Evolutionary conservation across 805 yeast species (phyloP).

Genomic region (Metahyphopichia silvanorum): DNA sequence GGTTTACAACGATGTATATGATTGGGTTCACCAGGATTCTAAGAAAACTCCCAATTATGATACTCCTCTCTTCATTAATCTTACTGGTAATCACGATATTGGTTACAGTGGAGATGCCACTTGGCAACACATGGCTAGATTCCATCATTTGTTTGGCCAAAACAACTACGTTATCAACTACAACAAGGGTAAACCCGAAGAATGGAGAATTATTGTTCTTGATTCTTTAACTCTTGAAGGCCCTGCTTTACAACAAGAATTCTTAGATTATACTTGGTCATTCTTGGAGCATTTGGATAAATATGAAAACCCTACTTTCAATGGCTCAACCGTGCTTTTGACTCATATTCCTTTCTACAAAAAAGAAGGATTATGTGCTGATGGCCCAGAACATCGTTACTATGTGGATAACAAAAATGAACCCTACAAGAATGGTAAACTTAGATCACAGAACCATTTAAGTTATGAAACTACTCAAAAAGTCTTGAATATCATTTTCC

Average conservation of each 20-base stretch:
- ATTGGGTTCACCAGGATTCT: constrained; percentile 52
- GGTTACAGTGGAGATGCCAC: constrained; percentile 96
- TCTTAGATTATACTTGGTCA: constrained; percentile 63
- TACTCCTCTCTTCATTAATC: constrained; percentile 71
- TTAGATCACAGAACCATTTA: constrained; percentile 86
- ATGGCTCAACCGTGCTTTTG: constrained; percentile 77
- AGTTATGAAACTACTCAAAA: constrained; percentile 61
- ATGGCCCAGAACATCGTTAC: constrained; percentile 65
- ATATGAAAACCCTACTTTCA: constrained; percentile 43
- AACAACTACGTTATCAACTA: constrained; percentile 81
- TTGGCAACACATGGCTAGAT: constrained; percentile 84
- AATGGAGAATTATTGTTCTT: constrained; percentile 88
- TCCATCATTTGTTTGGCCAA: constrained; percentile 69
- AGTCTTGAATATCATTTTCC: constrained; percentile 71
- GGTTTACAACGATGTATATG: constrained; percentile 54
- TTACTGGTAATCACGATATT: constrained; percentile 94
- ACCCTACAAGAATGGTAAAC: constrained; percentile 64
- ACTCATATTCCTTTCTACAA: constrained; percentile 92
- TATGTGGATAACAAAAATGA: constrained; percentile 53
- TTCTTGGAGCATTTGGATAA: constrained; percentile 62
- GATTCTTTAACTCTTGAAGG: constrained; percentile 86
- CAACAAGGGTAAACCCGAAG: constrained; percentile 56
- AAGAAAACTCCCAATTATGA: constrained; percentile 31
- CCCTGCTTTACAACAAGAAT: constrained; percentile 76
- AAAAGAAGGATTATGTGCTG: constrained; percentile 75